Evolutionary conservation across 2,329 filamentous ascomycete genomes (phyloP).

Genomic region (Aureobasidium sp.): DNA sequence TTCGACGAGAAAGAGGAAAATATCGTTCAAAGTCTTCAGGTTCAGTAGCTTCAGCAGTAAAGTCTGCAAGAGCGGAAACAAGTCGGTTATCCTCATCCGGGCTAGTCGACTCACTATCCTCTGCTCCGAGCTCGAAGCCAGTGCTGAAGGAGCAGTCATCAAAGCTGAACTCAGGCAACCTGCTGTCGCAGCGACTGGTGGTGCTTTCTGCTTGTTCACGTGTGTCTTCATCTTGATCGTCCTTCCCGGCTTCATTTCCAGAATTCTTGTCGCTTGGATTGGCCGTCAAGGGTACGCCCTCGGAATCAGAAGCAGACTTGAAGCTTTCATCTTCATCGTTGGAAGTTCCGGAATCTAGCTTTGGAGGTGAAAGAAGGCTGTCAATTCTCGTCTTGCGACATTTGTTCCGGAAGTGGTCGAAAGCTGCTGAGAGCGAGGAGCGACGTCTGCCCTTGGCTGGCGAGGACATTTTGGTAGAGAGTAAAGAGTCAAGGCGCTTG

Average conservation of each 20-base stretch:
- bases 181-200: not conserved
- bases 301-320: not conserved
- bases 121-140: not conserved
- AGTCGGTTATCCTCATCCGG: not conserved
- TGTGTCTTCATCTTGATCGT: not conserved
- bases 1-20: not conserved
- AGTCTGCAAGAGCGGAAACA: not conserved
- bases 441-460: not conserved
- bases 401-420: slow-evolving; percentile 3
- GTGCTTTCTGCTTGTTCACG: not conserved
- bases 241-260: not conserved
- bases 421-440: not conserved
- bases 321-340: not conserved
- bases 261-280: not conserved
- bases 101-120: not conserved
- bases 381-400: not conserved
- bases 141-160: not conserved
- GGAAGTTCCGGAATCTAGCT: not conserved
- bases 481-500: not conserved
- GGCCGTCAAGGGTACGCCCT: not conserved
- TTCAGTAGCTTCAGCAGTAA: not conserved
- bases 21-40: not conserved
- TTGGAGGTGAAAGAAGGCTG: slow-evolving; percentile 8
- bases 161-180: not conserved
- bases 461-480: not conserved